A percentile compares a stretch with the other conserved stretches of the same genome.
phyloP scores from a whole-genome alignment of 352 stramenopile genomes.

The Nannochloropsis limnetica region DNA sequence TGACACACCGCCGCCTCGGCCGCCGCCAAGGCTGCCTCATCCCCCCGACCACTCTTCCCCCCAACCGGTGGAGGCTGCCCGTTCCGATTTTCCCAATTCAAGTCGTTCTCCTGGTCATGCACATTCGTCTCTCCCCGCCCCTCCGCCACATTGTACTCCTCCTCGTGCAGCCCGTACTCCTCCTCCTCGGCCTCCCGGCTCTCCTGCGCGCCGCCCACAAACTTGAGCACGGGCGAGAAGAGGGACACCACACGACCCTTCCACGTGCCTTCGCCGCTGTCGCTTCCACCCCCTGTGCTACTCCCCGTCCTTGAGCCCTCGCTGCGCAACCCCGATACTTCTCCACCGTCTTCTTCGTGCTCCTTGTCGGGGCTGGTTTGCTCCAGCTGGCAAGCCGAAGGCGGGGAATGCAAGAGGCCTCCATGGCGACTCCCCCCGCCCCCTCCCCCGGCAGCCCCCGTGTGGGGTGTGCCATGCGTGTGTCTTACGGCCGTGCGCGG shows the following conservation, averaged over 20 bases:
- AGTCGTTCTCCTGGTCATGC: constrained; percentile 5
- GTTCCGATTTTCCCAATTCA: neutral
- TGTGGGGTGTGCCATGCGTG: constrained; percentile 22
- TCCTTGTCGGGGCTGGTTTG: neutral
- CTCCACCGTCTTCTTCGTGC: constrained; percentile 30
- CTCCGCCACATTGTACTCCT: neutral
- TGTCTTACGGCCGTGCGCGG: constrained; percentile 43
- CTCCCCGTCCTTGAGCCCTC: neutral
- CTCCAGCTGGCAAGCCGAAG: constrained; percentile 23
- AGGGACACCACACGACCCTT: constrained; percentile 54
- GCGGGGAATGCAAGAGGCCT: constrained; percentile 25
- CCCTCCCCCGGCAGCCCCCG: neutral
- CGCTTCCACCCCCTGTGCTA: neutral
- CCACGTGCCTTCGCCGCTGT: constrained; percentile 48
- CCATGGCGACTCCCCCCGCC: neutral
- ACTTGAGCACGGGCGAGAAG: constrained; percentile 59
- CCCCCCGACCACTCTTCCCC: neutral
- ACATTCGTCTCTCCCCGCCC: neutral
- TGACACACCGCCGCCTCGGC: constrained; percentile 18
- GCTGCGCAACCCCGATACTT: neutral
- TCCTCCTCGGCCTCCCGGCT: constrained; percentile 31
- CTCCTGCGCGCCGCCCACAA: constrained; percentile 45
- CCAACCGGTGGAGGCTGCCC: neutral
- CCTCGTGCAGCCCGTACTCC: neutral
- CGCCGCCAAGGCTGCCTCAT: neutral